Conservation (phyloP, 306 rosid species). For the Betula pendula region DNA sequence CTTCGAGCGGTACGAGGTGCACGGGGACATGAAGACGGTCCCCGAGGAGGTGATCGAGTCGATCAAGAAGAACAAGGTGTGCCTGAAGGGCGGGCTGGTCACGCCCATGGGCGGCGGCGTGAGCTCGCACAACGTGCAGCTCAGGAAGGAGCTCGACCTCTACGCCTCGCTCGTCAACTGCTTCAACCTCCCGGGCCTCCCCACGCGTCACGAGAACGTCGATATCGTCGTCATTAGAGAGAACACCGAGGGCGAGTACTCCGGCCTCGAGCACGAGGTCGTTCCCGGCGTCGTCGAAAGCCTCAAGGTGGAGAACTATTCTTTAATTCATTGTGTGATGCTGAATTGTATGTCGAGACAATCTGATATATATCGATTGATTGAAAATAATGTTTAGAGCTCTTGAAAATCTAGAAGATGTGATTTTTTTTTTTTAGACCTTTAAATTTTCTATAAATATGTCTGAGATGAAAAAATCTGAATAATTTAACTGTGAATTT, state of each 20-base stretch:
- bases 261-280: constrained; percentile 89
- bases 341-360: no score
- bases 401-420: no score
- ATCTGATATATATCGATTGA: no score
- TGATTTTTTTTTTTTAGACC: no score
- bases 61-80: constrained; percentile 78
- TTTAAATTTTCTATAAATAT: no score
- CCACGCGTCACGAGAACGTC: constrained; percentile 69
- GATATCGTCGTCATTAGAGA: constrained; percentile 86
- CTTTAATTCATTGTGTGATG: no score
- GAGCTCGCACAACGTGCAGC: constrained; percentile 72
- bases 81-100: constrained; percentile 75
- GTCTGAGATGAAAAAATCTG: no score
- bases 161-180: constrained; percentile 89
- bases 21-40: constrained; percentile 62
- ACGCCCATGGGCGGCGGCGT: constrained; percentile 91
- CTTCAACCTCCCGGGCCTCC: constrained; percentile 69
- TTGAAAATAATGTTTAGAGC: no score
- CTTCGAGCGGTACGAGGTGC: constrained; percentile 71
- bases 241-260: constrained; percentile 85
- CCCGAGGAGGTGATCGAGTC: constrained; percentile 76
- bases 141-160: constrained; percentile 85
- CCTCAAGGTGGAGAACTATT: constrained; percentile 57
- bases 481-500: no score
- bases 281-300: constrained; percentile 95